Base-by-base conservation (phyloP, 164 flowering plant genomes). In the Brasenia schreberi region DNA sequence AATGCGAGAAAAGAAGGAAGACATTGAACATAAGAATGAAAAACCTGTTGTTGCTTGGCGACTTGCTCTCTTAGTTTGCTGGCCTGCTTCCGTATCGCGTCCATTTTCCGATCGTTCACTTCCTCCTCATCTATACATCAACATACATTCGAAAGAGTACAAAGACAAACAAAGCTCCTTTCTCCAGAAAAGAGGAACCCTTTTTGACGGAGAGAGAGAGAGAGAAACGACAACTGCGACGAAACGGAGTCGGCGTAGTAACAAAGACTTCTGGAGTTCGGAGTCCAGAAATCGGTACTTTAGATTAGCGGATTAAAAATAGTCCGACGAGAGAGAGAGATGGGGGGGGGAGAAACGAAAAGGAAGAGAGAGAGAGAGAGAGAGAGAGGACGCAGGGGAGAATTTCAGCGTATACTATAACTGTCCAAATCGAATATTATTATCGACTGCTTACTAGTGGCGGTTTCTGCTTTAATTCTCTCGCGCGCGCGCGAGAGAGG, bases 11-110 rank as follows among this genome's bases (percentile, higher is more conserved):
- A 45, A 45, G 12, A 45, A 45, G 12, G 12, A 45, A 45, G 53
- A 12, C 7, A 45, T 7, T 12, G 12, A 45, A 45, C 7, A 45
- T 7, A 45, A 45, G 53, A 7, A 45, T 45, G 12, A 45, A 2
- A 64, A 63, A 90, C 97, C 89, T 90, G 95, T 61, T 88, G 97
- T 52, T 91, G 97, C 77, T 79, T 85, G n/a, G 97, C 92, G 3
- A 91, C 97, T 79, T 91, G 97, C 69, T 91, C 91, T 63, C 97
- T 77, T 63, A 91, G 79, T 77, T 82, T 88, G 72, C 78, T 79
- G 4, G 97, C 97, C 70, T 90, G 97, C 81, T 80, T 90, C 72
- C 81, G 73, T 18, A 90, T 77, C 43, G 95, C 78, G 23, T 91
- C 97, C 97, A 91, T 91, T 18, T 12, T 45, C 53, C 7, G 53